Evolutionary conservation across 176 grass and related monocot genomes (phyloP).

Genomic region (Hyparrhenia diplandra): DNA sequence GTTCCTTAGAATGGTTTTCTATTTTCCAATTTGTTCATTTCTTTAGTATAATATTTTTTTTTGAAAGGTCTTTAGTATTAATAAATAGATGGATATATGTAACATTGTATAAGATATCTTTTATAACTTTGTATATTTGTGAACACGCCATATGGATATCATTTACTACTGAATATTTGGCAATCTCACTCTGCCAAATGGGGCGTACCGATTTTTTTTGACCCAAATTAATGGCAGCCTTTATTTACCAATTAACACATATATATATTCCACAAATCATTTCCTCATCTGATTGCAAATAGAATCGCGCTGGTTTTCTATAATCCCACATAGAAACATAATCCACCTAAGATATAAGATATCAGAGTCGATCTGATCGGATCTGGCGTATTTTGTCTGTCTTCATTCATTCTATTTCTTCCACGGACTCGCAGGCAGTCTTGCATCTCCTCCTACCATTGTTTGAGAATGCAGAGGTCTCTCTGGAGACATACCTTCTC

Average conservation of each 20-base stretch:
- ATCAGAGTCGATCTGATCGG: neutral
- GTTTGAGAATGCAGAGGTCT: neutral
- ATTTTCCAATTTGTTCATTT: too few relatives aligned
- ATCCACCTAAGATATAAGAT: neutral
- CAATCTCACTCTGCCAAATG: neutral
- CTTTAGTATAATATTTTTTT: too few relatives aligned
- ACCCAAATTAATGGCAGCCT: neutral
- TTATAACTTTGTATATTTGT: neutral
- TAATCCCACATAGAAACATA: neutral
- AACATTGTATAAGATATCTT: neutral
- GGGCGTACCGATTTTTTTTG: neutral
- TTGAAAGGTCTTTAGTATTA: too few relatives aligned
- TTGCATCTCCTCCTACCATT: neutral
- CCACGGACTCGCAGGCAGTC: neutral
- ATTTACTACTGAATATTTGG: conserved; percentile 1
- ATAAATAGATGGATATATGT: neutral
- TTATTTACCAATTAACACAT: neutral
- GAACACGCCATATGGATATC: neutral
- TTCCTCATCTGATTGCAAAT: neutral
- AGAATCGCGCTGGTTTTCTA: neutral
- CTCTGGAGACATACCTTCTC: neutral
- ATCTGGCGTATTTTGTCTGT: neutral
- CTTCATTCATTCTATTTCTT: neutral
- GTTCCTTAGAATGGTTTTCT: too few relatives aligned
- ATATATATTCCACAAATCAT: neutral